A percentile compares a stretch with the other conserved stretches of the same genome.
These are phyloP conservation scores for Larix kaempferi DNA, from an alignment of 75 land plant species.

Conservation along the genomic window DNA sequence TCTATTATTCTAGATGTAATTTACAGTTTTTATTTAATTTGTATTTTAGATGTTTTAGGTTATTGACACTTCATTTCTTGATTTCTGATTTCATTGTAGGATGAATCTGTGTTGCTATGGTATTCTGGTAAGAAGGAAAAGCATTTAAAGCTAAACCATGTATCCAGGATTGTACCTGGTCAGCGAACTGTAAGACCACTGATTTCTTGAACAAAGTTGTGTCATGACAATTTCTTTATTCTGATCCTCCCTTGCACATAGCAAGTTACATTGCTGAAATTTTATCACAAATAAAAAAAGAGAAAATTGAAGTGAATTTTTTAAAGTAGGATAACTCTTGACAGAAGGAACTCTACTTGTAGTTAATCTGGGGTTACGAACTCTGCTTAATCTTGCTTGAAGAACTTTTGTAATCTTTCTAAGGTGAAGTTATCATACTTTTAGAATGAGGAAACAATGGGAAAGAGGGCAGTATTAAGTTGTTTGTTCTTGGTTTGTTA, in stretches of 20 bases:
- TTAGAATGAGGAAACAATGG: background rate
- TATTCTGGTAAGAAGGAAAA: slow-evolving; percentile 74
- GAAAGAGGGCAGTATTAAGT: slow-evolving; percentile 1
- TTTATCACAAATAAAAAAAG: background rate
- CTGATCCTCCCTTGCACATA: background rate
- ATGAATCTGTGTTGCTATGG: slow-evolving; percentile 67
- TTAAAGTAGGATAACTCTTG: background rate
- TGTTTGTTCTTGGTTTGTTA: slow-evolving; percentile 15
- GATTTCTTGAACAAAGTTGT: background rate
- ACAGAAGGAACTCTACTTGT: background rate
- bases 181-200: slow-evolving; percentile 69
- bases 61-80: background rate
- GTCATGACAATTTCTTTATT: background rate
- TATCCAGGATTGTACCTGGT: slow-evolving; percentile 70
- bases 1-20: background rate
- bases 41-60: background rate
- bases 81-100: slow-evolving; percentile 33
- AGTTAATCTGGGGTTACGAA: background rate
- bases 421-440: no score
- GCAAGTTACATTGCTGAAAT: background rate
- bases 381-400: background rate
- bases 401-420: background rate
- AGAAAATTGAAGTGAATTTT: background rate
- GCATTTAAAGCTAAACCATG: slow-evolving; percentile 39
- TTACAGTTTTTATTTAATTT: background rate